Conservation (phyloP, 1,139 yeast species). For the Blastobotrys buckinghamii region DNA sequence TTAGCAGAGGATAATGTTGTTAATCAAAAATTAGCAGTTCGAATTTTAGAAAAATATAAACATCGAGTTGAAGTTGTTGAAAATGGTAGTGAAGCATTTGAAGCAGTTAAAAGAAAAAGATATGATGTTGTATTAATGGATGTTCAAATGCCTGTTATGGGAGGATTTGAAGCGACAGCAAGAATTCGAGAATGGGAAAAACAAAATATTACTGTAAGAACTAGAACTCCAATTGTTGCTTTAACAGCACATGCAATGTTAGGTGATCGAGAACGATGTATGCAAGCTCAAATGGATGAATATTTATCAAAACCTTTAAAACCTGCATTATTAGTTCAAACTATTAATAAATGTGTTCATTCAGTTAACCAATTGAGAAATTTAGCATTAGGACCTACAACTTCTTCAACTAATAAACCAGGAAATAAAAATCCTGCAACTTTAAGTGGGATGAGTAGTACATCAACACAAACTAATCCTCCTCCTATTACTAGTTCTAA, state of each 20-base stretch:
- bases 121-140: conserved; percentile 88
- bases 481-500: background rate
- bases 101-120: conserved; percentile 59
- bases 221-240: conserved; percentile 82
- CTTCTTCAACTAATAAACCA: background rate
- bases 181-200: conserved; percentile 83
- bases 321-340: conserved; percentile 75
- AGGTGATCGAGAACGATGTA: conserved; percentile 80
- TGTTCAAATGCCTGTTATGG: conserved; percentile 95
- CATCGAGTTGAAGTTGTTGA: conserved; percentile 80
- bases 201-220: conserved; percentile 66
- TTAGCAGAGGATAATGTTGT: conserved; percentile 85
- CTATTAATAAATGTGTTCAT: conserved; percentile 78
- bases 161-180: conserved; percentile 87
- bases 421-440: conserved; percentile 3
- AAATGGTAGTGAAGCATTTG: conserved; percentile 77
- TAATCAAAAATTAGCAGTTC: conserved; percentile 79
- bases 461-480: background rate
- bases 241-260: conserved; percentile 90
- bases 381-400: conserved; percentile 31
- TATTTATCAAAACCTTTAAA: conserved; percentile 82
- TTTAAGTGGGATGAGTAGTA: background rate
- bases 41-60: conserved; percentile 76
- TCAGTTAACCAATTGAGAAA: conserved; percentile 36
- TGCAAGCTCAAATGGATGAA: conserved; percentile 89